Evolutionary conservation across 2,329 filamentous ascomycete genomes (phyloP).

Genomic region (Akanthomyces dipterigenus): DNA sequence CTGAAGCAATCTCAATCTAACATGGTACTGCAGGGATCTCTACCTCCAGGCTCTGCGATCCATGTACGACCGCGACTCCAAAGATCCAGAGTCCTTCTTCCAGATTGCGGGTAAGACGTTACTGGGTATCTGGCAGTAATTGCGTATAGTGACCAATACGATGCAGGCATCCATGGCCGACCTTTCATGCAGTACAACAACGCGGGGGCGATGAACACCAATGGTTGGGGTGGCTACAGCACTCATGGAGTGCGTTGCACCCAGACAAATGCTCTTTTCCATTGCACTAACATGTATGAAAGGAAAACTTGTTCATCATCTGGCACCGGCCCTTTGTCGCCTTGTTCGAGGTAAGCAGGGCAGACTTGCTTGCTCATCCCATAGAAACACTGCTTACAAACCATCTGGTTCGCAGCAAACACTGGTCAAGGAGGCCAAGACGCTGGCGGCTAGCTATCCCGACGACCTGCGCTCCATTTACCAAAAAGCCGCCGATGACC

Average conservation of each 20-base stretch:
- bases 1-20: neutral
- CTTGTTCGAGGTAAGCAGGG: conserved; percentile 43
- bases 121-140: neutral
- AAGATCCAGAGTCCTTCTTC: conserved; percentile 42
- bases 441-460: conserved; percentile 39
- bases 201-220: conserved; percentile 25
- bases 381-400: neutral
- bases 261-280: neutral
- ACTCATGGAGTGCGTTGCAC: conserved; percentile 37
- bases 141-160: neutral
- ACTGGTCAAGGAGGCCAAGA: conserved; percentile 39
- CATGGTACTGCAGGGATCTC: conserved; percentile 35
- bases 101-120: conserved; percentile 36
- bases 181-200: conserved; percentile 37
- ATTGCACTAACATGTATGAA: neutral
- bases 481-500: conserved; percentile 34
- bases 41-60: conserved; percentile 39
- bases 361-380: neutral
- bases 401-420: conserved; percentile 36
- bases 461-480: conserved; percentile 29
- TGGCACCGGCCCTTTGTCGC: conserved; percentile 53
- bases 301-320: conserved; percentile 42
- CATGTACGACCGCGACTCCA: conserved; percentile 34
- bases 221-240: conserved; percentile 36
- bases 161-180: conserved; percentile 35